Evolutionary conservation across 805 yeast species (phyloP), one percentile per base, ranked within the genome.

Genomic region (Myxozyma vanderwaltii): DNA sequence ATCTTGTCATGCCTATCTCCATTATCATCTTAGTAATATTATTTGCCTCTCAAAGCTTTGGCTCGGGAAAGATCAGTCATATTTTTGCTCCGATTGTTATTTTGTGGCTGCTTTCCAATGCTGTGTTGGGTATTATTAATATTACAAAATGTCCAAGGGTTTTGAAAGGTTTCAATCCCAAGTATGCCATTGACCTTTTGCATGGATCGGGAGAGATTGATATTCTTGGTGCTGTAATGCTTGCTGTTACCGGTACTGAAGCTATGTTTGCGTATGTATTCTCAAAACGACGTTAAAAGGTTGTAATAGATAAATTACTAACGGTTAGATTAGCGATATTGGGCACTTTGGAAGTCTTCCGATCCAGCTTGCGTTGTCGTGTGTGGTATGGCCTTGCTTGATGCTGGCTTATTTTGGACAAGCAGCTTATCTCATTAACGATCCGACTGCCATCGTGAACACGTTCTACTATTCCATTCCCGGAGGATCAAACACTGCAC

Each of bases 351-450:
- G 84, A 2, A 74, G 75, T 26, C 63, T 73, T 4, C 80, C 86
- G 0, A 75, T 82, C 47, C 83, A 81, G 62, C 53, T 82, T 10
- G 76, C 85, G 7, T 69, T 82, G 45, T 57, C 76, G 1, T 61
- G 65, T 2, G 74, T 81, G 58, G 84, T 81, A n/a, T 82, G 80
- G 63, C 82, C 85, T 15, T 74, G 80, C 40, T 70, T 83, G 64
- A 75, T 81, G 66, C 65, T 82, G n/a, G 72, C 79, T 26, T 83
- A 83, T 65, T 72, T 83, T 61, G 87, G 88, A 1, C 86, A 83
- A 66, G 82, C 78, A 12, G 85, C 87, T 1, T 80, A 74, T 65
- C 67, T 81, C 54, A 66, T 75, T 3, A 53, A 67, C 2, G 67
- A 78, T 58, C 84, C 84, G 0, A 72, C 71, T 2, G 71, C 70